Percentiles rank a stretch among this genome's conserved stretches.
Evolutionary conservation across 1,284 basidiomycete species (phyloP).

Genomic region (Stygiomarasmius scandens): DNA sequence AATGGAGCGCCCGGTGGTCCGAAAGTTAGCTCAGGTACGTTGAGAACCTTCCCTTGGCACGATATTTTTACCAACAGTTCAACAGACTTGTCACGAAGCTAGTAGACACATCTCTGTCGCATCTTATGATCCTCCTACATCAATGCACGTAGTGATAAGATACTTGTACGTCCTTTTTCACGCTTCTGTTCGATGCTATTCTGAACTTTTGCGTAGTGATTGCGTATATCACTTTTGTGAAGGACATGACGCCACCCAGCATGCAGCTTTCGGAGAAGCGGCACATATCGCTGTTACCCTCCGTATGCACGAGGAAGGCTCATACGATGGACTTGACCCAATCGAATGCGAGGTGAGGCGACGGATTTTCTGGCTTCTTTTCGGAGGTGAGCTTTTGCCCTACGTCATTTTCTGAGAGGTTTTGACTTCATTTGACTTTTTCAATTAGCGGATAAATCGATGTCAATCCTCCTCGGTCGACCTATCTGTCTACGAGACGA

Average conservation of each 20-base stretch:
- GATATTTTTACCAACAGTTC: conserved; percentile 12
- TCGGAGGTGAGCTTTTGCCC: conserved; percentile 61
- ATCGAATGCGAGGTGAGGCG: conserved; percentile 84
- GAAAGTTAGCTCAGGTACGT: conserved; percentile 66
- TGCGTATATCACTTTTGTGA: conserved; percentile 84
- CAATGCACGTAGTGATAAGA: conserved; percentile 78
- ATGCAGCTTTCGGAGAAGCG: conserved; percentile 82
- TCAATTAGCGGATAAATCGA: conserved; percentile 79
- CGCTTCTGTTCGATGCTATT: conserved; percentile 3
- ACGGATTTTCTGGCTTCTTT: conserved; percentile 84
- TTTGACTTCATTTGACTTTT: conserved; percentile 11
- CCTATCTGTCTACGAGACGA: conserved; percentile 84
- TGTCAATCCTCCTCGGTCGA: conserved; percentile 78
- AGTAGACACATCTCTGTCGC: conserved; percentile 77
- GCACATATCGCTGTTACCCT: conserved; percentile 80
- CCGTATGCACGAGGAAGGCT: conserved; percentile 81
- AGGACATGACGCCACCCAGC: conserved; percentile 84
- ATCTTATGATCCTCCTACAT: conserved; percentile 80
- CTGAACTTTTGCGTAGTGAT: conserved; percentile 50
- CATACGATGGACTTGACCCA: conserved; percentile 78
- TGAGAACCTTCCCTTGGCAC: conserved; percentile 3
- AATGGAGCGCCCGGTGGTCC: conserved; percentile 76
- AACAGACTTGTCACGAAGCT: conserved; percentile 75
- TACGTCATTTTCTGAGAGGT: conserved; percentile 4
- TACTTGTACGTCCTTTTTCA: conserved; percentile 66